Base-by-base conservation (phyloP, 768 basidiomycete genomes). In the Trametes punicea region DNA sequence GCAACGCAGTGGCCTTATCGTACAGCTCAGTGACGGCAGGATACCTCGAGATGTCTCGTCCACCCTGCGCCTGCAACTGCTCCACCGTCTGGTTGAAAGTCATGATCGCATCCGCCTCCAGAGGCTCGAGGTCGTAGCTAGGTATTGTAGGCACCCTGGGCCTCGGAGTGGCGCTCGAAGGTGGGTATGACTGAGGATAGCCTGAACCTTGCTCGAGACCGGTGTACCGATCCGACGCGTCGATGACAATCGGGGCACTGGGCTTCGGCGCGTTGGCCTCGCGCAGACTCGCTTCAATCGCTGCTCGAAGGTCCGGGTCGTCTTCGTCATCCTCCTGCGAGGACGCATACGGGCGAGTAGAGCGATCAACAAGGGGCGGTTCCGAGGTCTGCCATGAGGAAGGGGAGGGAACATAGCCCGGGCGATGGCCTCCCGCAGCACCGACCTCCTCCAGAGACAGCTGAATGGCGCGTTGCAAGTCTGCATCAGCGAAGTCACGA, bases 261-360 rank as follows among this genome's bases (percentile, higher is more conserved):
- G 92, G 85, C 59, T 78, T 83, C 0, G 87, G 87, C 10, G 88
- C 85, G 56, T 78, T 84, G 2, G 81, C 86, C 64, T 99, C 97
- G n/a, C 85, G 79, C 59, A 99, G 70, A 67, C 90, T 93, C 0
- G 97, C 97, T 67, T 98, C 93, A 47, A 99, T 99, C 0, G 97
- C 97, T 18, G 96, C 90, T 56, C 79, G 82, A 18, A 99, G 75
- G 55, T 98, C 94, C 10, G 90, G 89, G 70, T 99, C 96, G 3
- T 96, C 90, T 29, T 96, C 95, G 10, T 92, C 88, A 10, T 77
- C 83, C 66, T 42, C 20, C 6, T 42, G 54, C 46, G 60, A 42
- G 29, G 49, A 45, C 59, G 48, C 57, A 49, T 77, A 71, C 15
- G 78, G 80, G 48, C 77, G 79, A 52, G 68, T 72, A 42, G 76